Evolutionary conservation across 148 eudicot genomes (phyloP).

Genomic region (Rhododendron ovatum): DNA sequence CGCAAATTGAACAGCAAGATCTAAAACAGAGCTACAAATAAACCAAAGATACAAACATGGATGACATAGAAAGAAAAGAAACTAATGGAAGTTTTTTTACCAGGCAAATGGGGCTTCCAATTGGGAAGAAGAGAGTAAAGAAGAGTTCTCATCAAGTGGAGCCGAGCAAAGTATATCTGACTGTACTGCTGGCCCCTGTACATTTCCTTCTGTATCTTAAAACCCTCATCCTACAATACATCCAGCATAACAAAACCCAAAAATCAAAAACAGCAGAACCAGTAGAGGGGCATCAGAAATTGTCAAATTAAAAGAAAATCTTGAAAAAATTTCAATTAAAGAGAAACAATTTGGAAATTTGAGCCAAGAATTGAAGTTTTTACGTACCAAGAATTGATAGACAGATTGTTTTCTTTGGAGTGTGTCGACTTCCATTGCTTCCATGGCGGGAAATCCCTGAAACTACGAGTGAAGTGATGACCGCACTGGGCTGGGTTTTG

Average conservation of each 20-base stretch:
- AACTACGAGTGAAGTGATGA: neutral
- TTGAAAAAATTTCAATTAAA: neutral
- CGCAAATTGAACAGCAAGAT: neutral
- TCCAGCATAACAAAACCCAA: too few species aligned
- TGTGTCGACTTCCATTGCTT: conserved; percentile 55
- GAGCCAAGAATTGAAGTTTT: neutral
- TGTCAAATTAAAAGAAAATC: neutral
- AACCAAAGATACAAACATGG: neutral
- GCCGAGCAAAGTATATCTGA: conserved; percentile 78
- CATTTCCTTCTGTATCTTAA: conserved; percentile 61
- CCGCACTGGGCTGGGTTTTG: neutral
- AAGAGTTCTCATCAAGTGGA: conserved; percentile 73
- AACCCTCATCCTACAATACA: conserved; percentile 51
- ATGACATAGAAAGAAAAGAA: neutral
- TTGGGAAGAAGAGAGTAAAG: conserved; percentile 77
- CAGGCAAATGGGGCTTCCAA: conserved; percentile 85
- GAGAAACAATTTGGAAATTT: too few species aligned
- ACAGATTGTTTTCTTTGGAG: conserved; percentile 57
- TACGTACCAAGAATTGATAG: conserved; percentile 52
- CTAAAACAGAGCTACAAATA: neutral
- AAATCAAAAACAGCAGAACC: neutral
- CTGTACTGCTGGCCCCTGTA: conserved; percentile 96
- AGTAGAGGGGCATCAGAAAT: neutral
- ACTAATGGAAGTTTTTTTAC: conserved; percentile 22
- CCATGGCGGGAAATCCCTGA: conserved; percentile 49